Base-by-base conservation (phyloP, 257 asterid species). In the Penstemon barbatus region DNA sequence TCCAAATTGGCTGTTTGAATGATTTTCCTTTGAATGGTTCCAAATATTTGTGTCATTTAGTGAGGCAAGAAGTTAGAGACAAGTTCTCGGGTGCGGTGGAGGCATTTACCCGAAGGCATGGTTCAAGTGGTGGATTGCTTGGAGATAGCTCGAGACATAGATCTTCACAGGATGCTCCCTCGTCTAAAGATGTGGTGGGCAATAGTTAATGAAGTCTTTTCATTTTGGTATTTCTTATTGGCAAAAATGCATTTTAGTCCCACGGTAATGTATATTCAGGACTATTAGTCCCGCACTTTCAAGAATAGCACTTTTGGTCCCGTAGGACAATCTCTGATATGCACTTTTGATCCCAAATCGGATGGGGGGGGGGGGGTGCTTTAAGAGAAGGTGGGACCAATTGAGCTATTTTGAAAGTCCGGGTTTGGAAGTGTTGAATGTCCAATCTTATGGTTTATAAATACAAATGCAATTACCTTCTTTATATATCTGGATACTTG, bases 141-240 rank as follows among this genome's bases (percentile, higher is more conserved):
- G 94, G 86, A 70, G 95, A 89, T 70, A 78, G 80, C 66, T 74
- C 61, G 66, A 85, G 87, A 72, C 86, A 86, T 69, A 82, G 84
- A 82, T 65, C 85, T 57, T 75, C 86, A 8, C 95, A 86, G 1
- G 78, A 82, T 60, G 74, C 78, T 25, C 86, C 92, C 10, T 80
- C 90, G 18, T 85, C 94, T 56, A 88, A 84, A 73, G 91, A 84
- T 40, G 83, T 73, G 87, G 97, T 90, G 62, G 44, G 94, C 59
- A 57, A 66, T 3, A 43, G 8, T 44, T 25, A 10, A 68, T 60
- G 3, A 48, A 64, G 12, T 59, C 54, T 11, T 69, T 41, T 42
- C 11, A 3, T 46, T 7, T 46, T 46, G 54, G 5, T 49, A 10
- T 12, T 49, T 10, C 15, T 11, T 6, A 49, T 49, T 10, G n/a